A percentile compares a stretch with the other conserved stretches of the same genome.
phyloP scores from a whole-genome alignment of 2,329 filamentous ascomycete species.

The Alternaria infectoria region DNA sequence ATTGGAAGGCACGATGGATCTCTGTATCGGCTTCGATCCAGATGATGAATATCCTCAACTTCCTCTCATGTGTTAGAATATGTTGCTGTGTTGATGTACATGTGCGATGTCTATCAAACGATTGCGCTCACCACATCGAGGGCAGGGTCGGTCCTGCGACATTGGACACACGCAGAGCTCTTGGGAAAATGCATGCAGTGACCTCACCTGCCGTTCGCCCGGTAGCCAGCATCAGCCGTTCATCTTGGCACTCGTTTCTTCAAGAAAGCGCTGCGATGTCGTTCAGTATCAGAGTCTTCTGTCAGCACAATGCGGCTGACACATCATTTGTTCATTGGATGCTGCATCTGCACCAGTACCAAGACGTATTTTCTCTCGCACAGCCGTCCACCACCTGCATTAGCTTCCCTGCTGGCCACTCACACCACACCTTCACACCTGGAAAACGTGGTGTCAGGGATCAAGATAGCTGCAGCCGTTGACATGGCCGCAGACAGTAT shows the following conservation, averaged over 20 bases:
- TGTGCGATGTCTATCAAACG: background rate
- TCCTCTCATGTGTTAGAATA: background rate
- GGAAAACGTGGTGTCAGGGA: background rate
- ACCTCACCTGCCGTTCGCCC: background rate
- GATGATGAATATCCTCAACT: too few relatives aligned
- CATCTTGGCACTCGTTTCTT: background rate
- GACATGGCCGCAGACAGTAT: background rate
- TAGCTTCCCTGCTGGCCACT: background rate
- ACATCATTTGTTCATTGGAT: conserved; percentile 4
- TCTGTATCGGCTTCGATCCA: background rate
- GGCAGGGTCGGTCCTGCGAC: background rate
- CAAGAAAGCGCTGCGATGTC: background rate
- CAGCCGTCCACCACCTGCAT: conserved; percentile 3
- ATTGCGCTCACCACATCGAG: background rate
- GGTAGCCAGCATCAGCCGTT: background rate
- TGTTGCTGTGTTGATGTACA: background rate
- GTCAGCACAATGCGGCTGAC: conserved; percentile 9
- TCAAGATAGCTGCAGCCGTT: conserved; percentile 3
- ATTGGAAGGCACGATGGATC: background rate
- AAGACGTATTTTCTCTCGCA: conserved; percentile 1
- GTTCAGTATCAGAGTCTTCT: background rate
- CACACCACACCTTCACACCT: background rate
- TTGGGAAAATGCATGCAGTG: background rate
- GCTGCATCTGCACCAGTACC: conserved; percentile 1
- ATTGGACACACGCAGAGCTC: background rate